phyloP scores from a whole-genome alignment of 2,329 filamentous ascomycete genomes.

The Xylariaceae sp. region DNA sequence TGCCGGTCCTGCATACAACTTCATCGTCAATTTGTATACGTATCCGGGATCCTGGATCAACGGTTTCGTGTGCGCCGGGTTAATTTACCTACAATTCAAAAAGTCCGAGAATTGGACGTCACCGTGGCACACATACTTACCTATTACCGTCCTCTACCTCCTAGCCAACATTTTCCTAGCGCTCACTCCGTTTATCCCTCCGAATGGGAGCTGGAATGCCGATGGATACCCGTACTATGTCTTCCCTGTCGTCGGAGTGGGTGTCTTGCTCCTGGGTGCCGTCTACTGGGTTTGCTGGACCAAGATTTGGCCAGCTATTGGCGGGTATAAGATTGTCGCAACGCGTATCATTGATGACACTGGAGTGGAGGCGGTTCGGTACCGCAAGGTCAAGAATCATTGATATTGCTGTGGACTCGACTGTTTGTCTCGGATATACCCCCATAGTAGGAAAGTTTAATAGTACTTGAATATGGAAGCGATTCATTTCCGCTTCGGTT shows the following conservation, averaged over 20 bases:
- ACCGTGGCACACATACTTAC: constrained; percentile 58
- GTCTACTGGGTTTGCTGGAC: constrained; percentile 63
- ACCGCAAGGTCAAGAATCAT: constrained; percentile 39
- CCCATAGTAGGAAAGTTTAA: too few relatives aligned
- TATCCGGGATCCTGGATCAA: constrained; percentile 63
- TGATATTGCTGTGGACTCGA: too few relatives aligned
- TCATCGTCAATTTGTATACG: constrained; percentile 64
- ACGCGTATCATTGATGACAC: constrained; percentile 50
- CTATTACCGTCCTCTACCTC: constrained; percentile 56
- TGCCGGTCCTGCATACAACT: constrained; percentile 72
- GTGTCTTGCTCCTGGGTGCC: constrained; percentile 56
- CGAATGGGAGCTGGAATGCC: constrained; percentile 53
- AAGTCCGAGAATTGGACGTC: constrained; percentile 60
- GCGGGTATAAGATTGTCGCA: constrained; percentile 57
- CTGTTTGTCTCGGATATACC: too few relatives aligned
- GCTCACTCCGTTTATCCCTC: constrained; percentile 62
- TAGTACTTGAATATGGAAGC: too few relatives aligned
- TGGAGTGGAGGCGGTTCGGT: constrained; percentile 40
- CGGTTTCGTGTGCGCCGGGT: constrained; percentile 56
- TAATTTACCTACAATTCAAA: constrained; percentile 58
- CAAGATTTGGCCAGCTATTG: constrained; percentile 55
- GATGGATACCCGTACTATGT: constrained; percentile 63
- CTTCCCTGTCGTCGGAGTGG: constrained; percentile 61
- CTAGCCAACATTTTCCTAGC: constrained; percentile 60
- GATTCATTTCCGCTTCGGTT: too few relatives aligned